Base-by-base conservation (phyloP, 2,329 filamentous ascomycete genomes). In the Neofusicoccum sp. region DNA sequence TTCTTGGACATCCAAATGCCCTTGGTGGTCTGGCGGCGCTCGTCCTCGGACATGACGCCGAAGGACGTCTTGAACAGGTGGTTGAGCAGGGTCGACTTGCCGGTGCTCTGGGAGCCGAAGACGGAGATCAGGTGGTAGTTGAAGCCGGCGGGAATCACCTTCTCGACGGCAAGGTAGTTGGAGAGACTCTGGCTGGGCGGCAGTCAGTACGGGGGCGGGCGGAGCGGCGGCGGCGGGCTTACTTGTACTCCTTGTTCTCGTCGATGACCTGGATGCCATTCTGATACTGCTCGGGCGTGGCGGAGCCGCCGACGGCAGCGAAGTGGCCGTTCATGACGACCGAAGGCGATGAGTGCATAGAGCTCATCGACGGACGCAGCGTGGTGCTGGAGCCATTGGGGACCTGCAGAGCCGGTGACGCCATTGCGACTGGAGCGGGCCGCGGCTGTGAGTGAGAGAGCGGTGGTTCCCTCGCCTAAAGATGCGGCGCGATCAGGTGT, bases 1-100 rank as follows among this genome's bases (percentile, higher is more conserved):
- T 98, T 98, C 81, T 96, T 96, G 65, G 93, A 96, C 89, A 99
- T 89, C 95, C 95, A 99, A 74, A 99, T 99, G 72, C 95, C 95
- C 81, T 98, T 99, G 45, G 95, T 99, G 0, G 95, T 99, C 82
- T 99, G 95, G 64, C 92, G 88, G 65, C 95, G 86, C 76, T 97
- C 92, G 64, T 87, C 84, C 82, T 99, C 95, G 69, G 91, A 91
- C 95, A 99, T 99, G 73, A 99, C 93, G 67, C 91, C 93, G 79
- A 99, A 99, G 61, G 93, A 84, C 67, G 95, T 99, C 65, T 91
- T 91, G 74, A 99, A 99, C 61, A 99, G 87, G 77, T 93, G 84
- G 80, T 99, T 99, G 65, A 99, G 86, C 47, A 99, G 84, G 5
- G 95, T 99, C 47, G 95, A 98, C 80, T 99, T 99, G 68, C 95